Evolutionary conservation across 225 moss, liverwort and hornwort species (phyloP).

Genomic region (Polytrichum formosum): DNA sequence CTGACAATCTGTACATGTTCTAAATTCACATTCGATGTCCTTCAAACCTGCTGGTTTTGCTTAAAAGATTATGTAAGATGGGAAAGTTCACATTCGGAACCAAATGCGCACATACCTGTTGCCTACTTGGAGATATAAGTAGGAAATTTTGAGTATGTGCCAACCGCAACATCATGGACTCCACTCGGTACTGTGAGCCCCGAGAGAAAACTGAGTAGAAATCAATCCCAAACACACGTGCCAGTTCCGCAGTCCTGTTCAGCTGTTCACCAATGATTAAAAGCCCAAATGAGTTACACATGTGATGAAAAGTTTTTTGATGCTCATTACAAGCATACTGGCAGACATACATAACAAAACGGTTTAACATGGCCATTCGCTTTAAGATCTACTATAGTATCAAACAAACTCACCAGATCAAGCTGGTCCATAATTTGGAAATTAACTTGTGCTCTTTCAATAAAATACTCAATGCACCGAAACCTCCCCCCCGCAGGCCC

Average conservation of each 20-base stretch:
- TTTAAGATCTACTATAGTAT: neutral
- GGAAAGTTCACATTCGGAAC: too few relatives aligned
- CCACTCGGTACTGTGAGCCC: constrained; percentile 96
- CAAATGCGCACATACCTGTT: constrained; percentile 54
- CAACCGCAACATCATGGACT: constrained; percentile 96
- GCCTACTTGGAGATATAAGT: constrained; percentile 81
- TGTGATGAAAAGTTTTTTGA: neutral
- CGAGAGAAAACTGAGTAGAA: constrained; percentile 98
- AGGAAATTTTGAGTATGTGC: constrained; percentile 96
- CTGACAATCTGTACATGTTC: too few relatives aligned
- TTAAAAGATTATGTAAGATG: too few relatives aligned
- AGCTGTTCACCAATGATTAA: constrained; percentile 40
- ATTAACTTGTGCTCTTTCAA: constrained; percentile 82
- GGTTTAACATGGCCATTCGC: too few relatives aligned
- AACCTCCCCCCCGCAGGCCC: constrained; percentile 72
- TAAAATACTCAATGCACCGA: constrained; percentile 69
- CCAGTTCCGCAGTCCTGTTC: constrained; percentile 93
- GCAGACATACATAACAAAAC: too few relatives aligned
- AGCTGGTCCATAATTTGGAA: constrained; percentile 94
- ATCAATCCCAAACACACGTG: constrained; percentile 94
- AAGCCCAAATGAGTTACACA: constrained; percentile 9
- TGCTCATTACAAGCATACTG: too few relatives aligned
- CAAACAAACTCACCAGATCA: constrained; percentile 58
- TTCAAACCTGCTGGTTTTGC: too few relatives aligned
- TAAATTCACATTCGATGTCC: too few relatives aligned